Conservation (phyloP, 108 stramenopile species). For the Cyclotella sp. region DNA sequence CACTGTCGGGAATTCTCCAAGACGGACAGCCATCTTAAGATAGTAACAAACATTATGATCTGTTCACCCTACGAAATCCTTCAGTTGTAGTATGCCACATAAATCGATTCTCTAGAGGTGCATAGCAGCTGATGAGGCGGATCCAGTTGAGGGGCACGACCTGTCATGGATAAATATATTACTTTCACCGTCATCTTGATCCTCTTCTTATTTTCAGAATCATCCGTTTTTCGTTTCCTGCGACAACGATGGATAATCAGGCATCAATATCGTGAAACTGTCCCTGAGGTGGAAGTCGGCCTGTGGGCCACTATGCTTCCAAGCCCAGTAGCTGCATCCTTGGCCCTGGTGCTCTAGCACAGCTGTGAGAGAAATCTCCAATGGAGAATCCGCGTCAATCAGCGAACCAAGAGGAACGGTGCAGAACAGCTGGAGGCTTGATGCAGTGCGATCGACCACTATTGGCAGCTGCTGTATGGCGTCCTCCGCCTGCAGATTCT, state of each 20-base stretch:
- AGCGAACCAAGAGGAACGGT: background rate
- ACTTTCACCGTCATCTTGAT: too few species aligned
- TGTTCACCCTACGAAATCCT: too few species aligned
- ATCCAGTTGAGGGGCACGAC: too few species aligned
- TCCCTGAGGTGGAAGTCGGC: conserved; percentile 12
- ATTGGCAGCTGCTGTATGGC: background rate
- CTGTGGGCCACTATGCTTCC: conserved; percentile 11
- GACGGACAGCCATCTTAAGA: too few species aligned
- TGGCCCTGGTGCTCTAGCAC: background rate
- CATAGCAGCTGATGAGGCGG: too few species aligned
- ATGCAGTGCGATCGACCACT: background rate
- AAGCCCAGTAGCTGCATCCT: conserved; percentile 16
- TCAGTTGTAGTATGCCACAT: too few species aligned
- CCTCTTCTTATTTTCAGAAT: too few species aligned
- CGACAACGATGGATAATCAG: background rate
- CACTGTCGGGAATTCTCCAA: too few species aligned
- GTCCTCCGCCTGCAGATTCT: conserved; percentile 7
- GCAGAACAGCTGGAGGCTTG: background rate
- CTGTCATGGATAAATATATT: too few species aligned
- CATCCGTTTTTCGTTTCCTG: too few species aligned
- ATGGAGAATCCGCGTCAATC: background rate
- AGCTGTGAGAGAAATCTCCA: conserved; percentile 14
- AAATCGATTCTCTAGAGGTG: too few species aligned
- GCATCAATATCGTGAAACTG: background rate
- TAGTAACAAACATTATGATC: too few species aligned